phyloP scores from a whole-genome alignment of 495 filamentous ascomycete genomes.

The Penicillium verhagenii region DNA sequence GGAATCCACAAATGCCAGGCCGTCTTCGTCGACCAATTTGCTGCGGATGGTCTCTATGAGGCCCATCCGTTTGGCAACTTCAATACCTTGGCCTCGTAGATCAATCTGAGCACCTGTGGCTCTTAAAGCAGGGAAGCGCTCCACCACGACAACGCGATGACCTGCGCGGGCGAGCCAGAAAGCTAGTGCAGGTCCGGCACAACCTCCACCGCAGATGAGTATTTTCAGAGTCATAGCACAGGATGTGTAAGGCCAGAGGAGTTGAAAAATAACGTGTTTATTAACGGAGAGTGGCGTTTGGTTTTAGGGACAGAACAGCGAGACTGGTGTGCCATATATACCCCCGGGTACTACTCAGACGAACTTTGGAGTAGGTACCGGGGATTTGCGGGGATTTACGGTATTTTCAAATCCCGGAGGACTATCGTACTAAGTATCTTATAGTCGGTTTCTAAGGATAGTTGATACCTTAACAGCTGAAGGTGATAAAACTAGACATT shows the following conservation, averaged over 20 bases:
- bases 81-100: conserved; percentile 36
- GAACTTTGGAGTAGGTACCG: neutral
- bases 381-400: conserved; percentile 1
- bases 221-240: conserved; percentile 25
- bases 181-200: conserved; percentile 42
- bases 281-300: too few species aligned
- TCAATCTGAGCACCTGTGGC: conserved; percentile 42
- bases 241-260: too few species aligned
- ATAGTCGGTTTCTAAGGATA: too few species aligned
- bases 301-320: neutral
- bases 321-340: neutral
- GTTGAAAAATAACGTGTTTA: too few species aligned
- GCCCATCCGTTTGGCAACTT: conserved; percentile 41
- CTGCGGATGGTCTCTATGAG: conserved; percentile 30
- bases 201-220: conserved; percentile 22
- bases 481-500: too few species aligned
- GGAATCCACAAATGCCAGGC: conserved; percentile 34
- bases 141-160: conserved; percentile 40
- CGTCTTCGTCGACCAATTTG: conserved; percentile 34
- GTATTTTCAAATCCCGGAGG: neutral
- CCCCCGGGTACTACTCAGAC: neutral
- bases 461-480: too few species aligned
- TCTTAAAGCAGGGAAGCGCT: conserved; percentile 36
- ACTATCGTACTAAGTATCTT: too few species aligned
- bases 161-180: conserved; percentile 35